phyloP scores from a whole-genome alignment of 1,284 basidiomycete genomes.

The Stygiomarasmius scandens region DNA sequence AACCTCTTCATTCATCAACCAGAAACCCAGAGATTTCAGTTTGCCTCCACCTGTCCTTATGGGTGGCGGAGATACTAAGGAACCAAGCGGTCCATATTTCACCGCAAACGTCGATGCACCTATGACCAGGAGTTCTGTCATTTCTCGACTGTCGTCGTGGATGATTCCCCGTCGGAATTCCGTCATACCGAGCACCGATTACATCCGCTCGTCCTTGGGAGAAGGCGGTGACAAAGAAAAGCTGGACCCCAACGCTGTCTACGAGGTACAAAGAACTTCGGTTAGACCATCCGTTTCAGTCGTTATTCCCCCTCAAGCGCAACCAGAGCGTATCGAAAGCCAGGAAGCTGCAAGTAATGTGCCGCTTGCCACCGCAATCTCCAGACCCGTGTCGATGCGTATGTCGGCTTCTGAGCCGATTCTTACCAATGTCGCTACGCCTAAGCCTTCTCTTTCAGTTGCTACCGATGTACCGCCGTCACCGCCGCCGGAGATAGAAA shows the following conservation, averaged over 20 bases:
- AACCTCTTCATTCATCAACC: conserved; percentile 16
- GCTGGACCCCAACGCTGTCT: not conserved
- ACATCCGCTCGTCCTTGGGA: conserved; percentile 34
- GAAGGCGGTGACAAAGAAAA: conserved; percentile 29
- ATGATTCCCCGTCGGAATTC: conserved; percentile 28
- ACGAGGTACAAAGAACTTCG: conserved; percentile 31
- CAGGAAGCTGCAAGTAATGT: too few relatives aligned
- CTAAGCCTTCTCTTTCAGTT: not conserved
- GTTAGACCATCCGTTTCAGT: too few relatives aligned
- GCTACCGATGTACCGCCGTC: not conserved
- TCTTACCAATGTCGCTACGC: not conserved
- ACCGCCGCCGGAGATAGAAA: not conserved
- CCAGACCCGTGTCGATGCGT: too few relatives aligned
- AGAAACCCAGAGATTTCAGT: conserved; percentile 19
- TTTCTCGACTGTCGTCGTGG: conserved; percentile 38
- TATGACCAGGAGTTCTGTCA: conserved; percentile 22
- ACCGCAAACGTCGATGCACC: conserved; percentile 5
- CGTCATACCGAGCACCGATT: conserved; percentile 29
- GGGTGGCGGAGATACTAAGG: not conserved
- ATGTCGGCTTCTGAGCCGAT: not conserved
- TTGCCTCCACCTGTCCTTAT: not conserved
- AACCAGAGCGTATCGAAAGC: too few relatives aligned
- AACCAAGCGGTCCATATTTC: not conserved
- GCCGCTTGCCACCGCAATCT: too few relatives aligned
- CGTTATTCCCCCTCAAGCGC: too few relatives aligned